A percentile compares a stretch with the other conserved stretches of the same genome.
Evolutionary conservation across 768 basidiomycete species (phyloP).

Genomic region (Pholiota microspora): DNA sequence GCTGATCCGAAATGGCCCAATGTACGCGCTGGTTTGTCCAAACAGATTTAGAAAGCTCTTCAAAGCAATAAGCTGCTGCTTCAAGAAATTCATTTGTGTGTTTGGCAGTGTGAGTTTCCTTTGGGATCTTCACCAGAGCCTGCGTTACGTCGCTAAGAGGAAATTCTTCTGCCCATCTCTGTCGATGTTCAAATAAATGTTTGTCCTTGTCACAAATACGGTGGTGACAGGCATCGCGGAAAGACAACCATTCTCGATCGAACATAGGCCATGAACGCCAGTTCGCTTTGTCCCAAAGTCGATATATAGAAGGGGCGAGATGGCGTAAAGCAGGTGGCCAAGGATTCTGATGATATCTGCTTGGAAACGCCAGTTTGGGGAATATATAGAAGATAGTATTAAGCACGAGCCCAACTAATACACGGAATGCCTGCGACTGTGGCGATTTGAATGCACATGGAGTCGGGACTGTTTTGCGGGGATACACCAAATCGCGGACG

Average conservation of each 20-base stretch:
- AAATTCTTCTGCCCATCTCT: background rate
- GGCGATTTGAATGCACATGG: conserved; percentile 18
- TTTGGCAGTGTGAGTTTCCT: conserved; percentile 1
- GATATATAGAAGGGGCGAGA: background rate
- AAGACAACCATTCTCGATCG: background rate
- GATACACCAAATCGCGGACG: background rate
- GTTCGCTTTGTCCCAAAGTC: background rate
- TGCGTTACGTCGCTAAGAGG: conserved; percentile 15
- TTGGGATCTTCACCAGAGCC: conserved; percentile 1
- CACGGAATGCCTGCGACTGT: conserved; percentile 12
- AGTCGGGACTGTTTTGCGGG: background rate
- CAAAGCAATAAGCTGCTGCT: conserved; percentile 16
- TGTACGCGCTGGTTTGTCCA: background rate
- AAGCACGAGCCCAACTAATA: background rate
- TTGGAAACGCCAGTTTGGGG: background rate
- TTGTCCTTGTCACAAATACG: background rate
- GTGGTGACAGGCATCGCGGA: conserved; percentile 3
- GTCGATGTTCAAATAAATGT: background rate
- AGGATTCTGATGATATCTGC: background rate
- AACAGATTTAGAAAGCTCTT: conserved; percentile 9
- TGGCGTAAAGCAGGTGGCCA: background rate
- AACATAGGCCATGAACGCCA: background rate
- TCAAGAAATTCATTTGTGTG: conserved; percentile 10
- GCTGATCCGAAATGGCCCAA: background rate
- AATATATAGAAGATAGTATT: background rate